Evolutionary conservation across 495 filamentous ascomycete genomes (phyloP).

Genomic region (Viridothelium virens): DNA sequence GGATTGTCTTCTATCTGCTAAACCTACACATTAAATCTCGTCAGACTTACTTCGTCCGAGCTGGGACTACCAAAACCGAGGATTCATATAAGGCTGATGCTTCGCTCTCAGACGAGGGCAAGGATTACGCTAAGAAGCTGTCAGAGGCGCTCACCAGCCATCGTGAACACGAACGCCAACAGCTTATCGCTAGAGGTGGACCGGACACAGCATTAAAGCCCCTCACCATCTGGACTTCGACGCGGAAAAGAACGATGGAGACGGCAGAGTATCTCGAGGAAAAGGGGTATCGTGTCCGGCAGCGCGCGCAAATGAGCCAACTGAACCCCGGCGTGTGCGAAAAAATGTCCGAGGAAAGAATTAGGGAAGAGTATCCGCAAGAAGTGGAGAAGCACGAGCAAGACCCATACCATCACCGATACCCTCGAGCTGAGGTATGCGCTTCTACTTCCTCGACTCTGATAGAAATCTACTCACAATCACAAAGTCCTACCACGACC

Average conservation of each 20-base stretch:
- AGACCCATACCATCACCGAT: conserved; percentile 96
- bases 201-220: conserved; percentile 61
- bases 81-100: conserved; percentile 88
- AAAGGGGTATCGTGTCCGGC: conserved; percentile 73
- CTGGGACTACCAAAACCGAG: conserved; percentile 63
- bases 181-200: conserved; percentile 60
- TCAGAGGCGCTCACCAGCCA: conserved; percentile 71
- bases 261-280: conserved; percentile 75
- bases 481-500: conserved; percentile 88
- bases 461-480: conserved; percentile 21
- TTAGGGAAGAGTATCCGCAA: conserved; percentile 72
- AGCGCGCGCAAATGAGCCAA: conserved; percentile 91
- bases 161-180: conserved; percentile 69
- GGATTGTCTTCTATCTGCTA: conserved; percentile 95
- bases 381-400: conserved; percentile 88
- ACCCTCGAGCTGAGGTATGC: conserved; percentile 84
- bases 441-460: not conserved
- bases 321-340: conserved; percentile 95
- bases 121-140: conserved; percentile 83
- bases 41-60: conserved; percentile 86
- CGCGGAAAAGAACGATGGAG: conserved; percentile 78
- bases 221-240: conserved; percentile 90
- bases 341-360: conserved; percentile 73
- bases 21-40: conserved; percentile 94
- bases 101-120: conserved; percentile 70